Percentiles rank a stretch among this genome's conserved stretches.
These are phyloP conservation scores for Nigrospora osmanthi DNA, from an alignment of 2,329 filamentous ascomycete species.

Conservation along the genomic window DNA sequence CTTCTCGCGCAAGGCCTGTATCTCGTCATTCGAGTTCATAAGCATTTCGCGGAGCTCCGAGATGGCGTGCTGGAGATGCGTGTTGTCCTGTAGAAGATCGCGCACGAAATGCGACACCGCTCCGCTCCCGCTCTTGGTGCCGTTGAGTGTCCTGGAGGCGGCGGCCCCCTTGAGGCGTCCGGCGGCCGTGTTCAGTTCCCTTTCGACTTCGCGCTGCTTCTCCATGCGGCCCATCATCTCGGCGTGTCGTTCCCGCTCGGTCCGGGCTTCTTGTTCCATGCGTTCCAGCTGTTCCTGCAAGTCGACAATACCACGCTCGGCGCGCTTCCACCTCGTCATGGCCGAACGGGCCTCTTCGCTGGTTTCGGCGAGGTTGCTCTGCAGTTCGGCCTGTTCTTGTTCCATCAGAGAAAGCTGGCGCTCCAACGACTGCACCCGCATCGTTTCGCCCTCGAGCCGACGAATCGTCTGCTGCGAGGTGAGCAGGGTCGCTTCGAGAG, in stretches of 20 bases:
- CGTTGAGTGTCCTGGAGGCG: constrained; percentile 56
- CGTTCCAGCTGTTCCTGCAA: constrained; percentile 82
- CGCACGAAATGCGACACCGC: constrained; percentile 96
- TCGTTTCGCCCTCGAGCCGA: constrained; percentile 64
- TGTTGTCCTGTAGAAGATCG: constrained; percentile 91
- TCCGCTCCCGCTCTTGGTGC: constrained; percentile 49
- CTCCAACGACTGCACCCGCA: constrained; percentile 72
- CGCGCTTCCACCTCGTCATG: constrained; percentile 75
- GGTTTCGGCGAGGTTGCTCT: constrained; percentile 57
- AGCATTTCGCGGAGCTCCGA: constrained; percentile 87
- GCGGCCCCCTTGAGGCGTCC: constrained; percentile 76
- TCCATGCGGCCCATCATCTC: constrained; percentile 81
- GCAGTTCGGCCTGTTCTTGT: constrained; percentile 67
- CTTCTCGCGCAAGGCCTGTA: constrained; percentile 78
- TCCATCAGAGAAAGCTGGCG: constrained; percentile 73
- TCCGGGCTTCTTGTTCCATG: constrained; percentile 75
- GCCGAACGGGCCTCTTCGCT: constrained; percentile 73
- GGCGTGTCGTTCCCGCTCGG: constrained; percentile 73
- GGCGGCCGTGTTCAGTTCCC: constrained; percentile 71
- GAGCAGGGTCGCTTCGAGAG: constrained; percentile 67
- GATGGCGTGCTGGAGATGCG: constrained; percentile 85
- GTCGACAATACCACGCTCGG: constrained; percentile 69
- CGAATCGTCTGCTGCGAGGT: constrained; percentile 72
- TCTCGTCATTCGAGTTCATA: constrained; percentile 86
- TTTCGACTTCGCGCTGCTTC: constrained; percentile 72